Evolutionary conservation across 1,139 yeast species (phyloP), one percentile per base, ranked within the genome.

Genomic region (Spathaspora jeffriesii): DNA sequence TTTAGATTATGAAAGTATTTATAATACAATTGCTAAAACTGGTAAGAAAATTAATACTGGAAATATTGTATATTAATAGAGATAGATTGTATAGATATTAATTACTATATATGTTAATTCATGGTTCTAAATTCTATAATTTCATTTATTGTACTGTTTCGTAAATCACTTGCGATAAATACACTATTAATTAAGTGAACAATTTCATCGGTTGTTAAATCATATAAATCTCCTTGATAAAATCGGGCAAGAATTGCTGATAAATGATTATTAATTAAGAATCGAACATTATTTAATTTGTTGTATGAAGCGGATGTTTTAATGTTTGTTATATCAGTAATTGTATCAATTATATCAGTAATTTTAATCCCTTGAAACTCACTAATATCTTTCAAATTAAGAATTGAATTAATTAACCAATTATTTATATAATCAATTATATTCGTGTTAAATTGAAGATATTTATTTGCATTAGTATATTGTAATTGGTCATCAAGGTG

Each of bases 1-100:
- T n/a, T 65, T 87, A 37, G 78, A 80, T 47, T 90, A 88, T 62
- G 96, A 91, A 45, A 80, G 86, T 2, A 93, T 93, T 21, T 74
- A 86, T 51, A 84, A 78, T 47, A 83, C 91, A 48, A 92, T 93
- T 57, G 75, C 85, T 53, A 93, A 92, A 74, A 91, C 98, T 1
- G 99, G 99, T 28, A 93, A 92, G 74, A 82, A 83, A 59, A 87
- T 93, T 50, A 74, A 78, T 49, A 76, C 77, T 25, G 96, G 97
- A 10, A 76, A 78, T 49, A 68, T 73, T 28, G 61, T 79, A 52
- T 56, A 58, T 47, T 31, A 25, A 34, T 40, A 28, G 30, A 31
- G 43, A 36, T 32, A 43, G 30, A n/a, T 25, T 10, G 9, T 22
- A 17, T 37, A 17, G n/a, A 13, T 42, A 34, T 17, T 41, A 5